These are phyloP conservation scores for Myxozyma neglecta DNA, from an alignment of 805 yeast species.

Conservation along the genomic window DNA sequence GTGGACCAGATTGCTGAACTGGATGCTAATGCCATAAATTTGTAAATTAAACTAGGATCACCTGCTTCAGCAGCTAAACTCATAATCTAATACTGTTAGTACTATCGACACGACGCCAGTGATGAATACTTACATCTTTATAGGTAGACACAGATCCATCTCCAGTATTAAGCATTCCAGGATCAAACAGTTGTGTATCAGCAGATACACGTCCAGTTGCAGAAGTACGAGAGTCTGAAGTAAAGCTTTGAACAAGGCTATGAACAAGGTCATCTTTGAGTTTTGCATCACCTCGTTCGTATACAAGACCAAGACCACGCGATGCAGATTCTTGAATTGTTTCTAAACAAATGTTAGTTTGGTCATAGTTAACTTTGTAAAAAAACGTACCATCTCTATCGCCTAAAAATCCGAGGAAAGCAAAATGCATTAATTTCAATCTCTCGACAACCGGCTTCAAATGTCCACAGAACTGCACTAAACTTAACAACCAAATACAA, in stretches of 20 bases:
- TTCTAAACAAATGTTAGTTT: conserved; percentile 36
- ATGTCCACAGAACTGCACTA: conserved; percentile 71
- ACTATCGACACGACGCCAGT: no score
- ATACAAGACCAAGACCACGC: conserved; percentile 78
- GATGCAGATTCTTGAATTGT: conserved; percentile 90
- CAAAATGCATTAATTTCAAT: conserved; percentile 63
- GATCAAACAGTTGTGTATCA: conserved; percentile 83
- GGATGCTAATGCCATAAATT: conserved; percentile 89
- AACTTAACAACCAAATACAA: conserved; percentile 81
- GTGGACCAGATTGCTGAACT: conserved; percentile 90
- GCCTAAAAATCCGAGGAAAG: conserved; percentile 75
- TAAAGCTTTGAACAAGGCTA: conserved; percentile 71
- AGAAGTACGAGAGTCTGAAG: conserved; percentile 51
- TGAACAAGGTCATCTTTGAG: conserved; percentile 72
- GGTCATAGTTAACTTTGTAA: not conserved
- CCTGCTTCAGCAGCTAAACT: conserved; percentile 91
- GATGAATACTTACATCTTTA: conserved; percentile 59
- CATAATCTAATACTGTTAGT: conserved; percentile 39
- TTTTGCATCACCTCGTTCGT: conserved; percentile 69
- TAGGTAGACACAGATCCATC: conserved; percentile 82
- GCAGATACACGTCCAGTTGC: conserved; percentile 66
- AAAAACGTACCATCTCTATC: conserved; percentile 60
- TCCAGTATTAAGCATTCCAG: conserved; percentile 74
- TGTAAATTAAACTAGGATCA: conserved; percentile 89
- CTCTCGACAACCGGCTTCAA: conserved; percentile 43